Base-by-base conservation (phyloP, 805 yeast species). In the Priceomyces haplophilus region DNA sequence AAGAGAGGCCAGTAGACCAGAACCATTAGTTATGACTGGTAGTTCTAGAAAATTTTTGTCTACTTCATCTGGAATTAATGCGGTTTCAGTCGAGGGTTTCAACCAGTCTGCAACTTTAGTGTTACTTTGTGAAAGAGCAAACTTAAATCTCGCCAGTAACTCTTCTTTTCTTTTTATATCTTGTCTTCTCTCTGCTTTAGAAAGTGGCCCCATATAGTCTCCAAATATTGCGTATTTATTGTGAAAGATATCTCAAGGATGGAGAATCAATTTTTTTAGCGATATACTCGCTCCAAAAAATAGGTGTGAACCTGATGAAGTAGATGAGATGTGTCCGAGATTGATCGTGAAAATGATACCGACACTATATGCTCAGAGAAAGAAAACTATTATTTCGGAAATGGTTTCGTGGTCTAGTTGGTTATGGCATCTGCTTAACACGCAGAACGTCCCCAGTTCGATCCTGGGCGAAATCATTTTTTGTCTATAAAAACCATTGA, bases 381-480 rank as follows among this genome's bases (percentile, higher is more conserved):
- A 21, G 24, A 8, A 8, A 21, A 6, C 8, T 21, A 7, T 7
- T 8, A 7, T 21, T 21, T 21, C 24, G 24, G 13, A 40, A 21
- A 11, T 31, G 48, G 47, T 44, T 44, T 44, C 44, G 89, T 89
- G 96, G 97, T 89, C 96, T 89, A 89, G 96, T 89, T 73, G 97
- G 97, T 89, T 81, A 90, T 90, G 97, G 96, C 97, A 86, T 87
- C 93, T 89, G 97, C 97, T 88, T 90, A 88, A 90, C 97, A 90
- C 97, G 97, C 96, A 88, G 95, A 86, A 87, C 89, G 97, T 91
- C 97, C 97, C 97, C 97, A 89, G 97, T 91, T 91, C 97, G 97
- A 91, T 88, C 97, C 97, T 89, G 97, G 97, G 97, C 89, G 86
- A 83, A 88, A 85, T 88, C 97, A 89, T 54, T 60, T 62, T 61